Percentiles rank a stretch among this genome's conserved stretches.
phyloP scores from a whole-genome alignment of 1,139 yeast genomes.

The Saccharomyces uvarum region DNA sequence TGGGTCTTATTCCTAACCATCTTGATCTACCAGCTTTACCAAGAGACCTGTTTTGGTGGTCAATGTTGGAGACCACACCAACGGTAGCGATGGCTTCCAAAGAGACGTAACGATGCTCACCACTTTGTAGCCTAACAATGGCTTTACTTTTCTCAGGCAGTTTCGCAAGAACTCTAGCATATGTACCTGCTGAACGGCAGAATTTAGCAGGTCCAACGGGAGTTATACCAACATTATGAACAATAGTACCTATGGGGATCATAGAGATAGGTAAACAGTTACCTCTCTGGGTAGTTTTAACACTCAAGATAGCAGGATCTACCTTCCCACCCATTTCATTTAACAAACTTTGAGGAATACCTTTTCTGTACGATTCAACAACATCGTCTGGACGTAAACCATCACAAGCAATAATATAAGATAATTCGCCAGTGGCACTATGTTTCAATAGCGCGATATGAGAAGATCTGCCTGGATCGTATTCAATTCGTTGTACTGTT shows the following conservation, averaged over 20 bases:
- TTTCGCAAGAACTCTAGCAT: slow-evolving; percentile 81
- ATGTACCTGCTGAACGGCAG: slow-evolving; percentile 91
- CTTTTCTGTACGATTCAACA: slow-evolving; percentile 81
- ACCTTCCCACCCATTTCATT: slow-evolving; percentile 60
- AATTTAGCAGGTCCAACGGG: slow-evolving; percentile 79
- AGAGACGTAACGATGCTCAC: slow-evolving; percentile 87
- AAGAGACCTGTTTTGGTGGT: slow-evolving; percentile 79
- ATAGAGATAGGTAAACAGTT: slow-evolving; percentile 86
- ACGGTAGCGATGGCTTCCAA: slow-evolving; percentile 87
- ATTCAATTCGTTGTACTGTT: slow-evolving; percentile 79
- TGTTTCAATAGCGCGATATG: slow-evolving; percentile 84
- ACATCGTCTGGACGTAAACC: slow-evolving; percentile 89
- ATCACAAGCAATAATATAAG: slow-evolving; percentile 84
- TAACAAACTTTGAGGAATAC: slow-evolving; percentile 72
- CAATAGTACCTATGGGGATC: slow-evolving; percentile 89
- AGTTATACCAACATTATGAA: slow-evolving; percentile 80
- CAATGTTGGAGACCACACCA: slow-evolving; percentile 91
- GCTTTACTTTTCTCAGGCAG: slow-evolving; percentile 65
- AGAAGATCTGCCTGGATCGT: slow-evolving; percentile 91
- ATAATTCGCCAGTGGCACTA: slow-evolving; percentile 50
- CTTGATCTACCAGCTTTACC: slow-evolving; percentile 98
- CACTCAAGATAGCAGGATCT: slow-evolving; percentile 85
- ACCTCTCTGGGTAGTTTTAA: slow-evolving; percentile 86
- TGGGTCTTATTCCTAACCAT: slow-evolving; percentile 88
- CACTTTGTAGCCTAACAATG: slow-evolving; percentile 73